These are phyloP conservation scores for Ascocoryne sarcoides DNA, from an alignment of 2,329 filamentous ascomycete species.

Conservation along the genomic window DNA sequence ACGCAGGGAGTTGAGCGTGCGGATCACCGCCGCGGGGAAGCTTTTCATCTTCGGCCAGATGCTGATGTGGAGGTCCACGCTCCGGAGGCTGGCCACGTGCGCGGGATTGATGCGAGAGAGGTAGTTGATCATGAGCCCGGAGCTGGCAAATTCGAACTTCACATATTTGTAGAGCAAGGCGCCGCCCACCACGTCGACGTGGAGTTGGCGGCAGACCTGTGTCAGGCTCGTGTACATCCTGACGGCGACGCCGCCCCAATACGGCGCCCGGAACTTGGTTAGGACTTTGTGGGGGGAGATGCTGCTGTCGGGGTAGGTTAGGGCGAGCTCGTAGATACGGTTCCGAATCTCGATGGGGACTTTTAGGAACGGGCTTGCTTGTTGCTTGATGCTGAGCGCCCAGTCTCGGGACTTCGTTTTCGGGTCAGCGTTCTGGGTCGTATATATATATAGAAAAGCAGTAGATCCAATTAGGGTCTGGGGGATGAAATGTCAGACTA, in stretches of 20 bases:
- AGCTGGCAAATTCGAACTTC: slow-evolving; percentile 2
- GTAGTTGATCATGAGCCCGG: slow-evolving; percentile 3
- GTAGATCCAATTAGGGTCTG: too few species aligned
- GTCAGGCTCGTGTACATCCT: slow-evolving; percentile 1
- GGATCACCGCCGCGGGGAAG: not conserved
- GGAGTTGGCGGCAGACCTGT: slow-evolving; percentile 8
- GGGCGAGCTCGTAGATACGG: slow-evolving; percentile 5
- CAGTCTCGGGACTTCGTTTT: slow-evolving; percentile 6
- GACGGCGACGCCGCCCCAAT: not conserved
- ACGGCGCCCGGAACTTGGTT: slow-evolving; percentile 4
- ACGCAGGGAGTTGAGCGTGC: not conserved
- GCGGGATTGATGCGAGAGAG: slow-evolving; percentile 9
- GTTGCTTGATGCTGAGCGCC: slow-evolving; percentile 6
- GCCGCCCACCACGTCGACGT: slow-evolving; percentile 11
- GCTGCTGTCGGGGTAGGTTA: not conserved
- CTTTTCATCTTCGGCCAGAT: not conserved
- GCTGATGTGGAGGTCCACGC: not conserved
- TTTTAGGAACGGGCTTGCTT: slow-evolving; percentile 2
- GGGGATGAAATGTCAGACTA: too few species aligned
- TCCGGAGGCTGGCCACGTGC: slow-evolving; percentile 2
- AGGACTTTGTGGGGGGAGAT: not conserved
- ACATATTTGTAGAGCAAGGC: slow-evolving; percentile 5
- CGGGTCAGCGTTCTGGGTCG: slow-evolving; percentile 1
- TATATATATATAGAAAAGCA: too few species aligned
- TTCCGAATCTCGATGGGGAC: slow-evolving; percentile 8